A percentile compares a stretch with the other conserved stretches of the same genome.
phyloP scores from a whole-genome alignment of 495 filamentous ascomycete species.

The Trichoderma asperelloides region DNA sequence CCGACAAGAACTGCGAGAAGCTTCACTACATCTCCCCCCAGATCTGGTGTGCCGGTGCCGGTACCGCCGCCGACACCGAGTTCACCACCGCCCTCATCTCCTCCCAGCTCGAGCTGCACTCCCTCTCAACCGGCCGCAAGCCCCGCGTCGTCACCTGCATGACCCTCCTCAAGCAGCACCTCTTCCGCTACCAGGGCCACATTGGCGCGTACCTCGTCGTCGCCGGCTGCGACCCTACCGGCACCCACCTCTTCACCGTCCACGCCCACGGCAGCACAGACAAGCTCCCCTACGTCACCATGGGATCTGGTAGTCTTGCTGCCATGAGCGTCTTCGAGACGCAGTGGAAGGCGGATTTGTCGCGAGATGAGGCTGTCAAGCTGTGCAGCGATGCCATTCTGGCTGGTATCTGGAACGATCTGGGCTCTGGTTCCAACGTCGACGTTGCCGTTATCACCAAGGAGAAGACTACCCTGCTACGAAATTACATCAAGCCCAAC shows the following conservation, averaged over 20 bases:
- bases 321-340: constrained; percentile 99
- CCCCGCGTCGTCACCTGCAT: constrained; percentile 98
- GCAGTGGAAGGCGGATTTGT: constrained; percentile 76
- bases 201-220: constrained; percentile 98
- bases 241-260: constrained; percentile 92
- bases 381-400: constrained; percentile 83
- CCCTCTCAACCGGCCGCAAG: constrained; percentile 88
- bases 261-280: constrained; percentile 98
- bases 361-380: constrained; percentile 70
- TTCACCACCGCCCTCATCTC: constrained; percentile 98
- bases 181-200: constrained; percentile 96
- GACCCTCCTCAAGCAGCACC: constrained; percentile 99
- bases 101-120: constrained; percentile 94
- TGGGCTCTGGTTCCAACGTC: constrained; percentile 95
- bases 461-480: constrained; percentile 85
- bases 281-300: constrained; percentile 98
- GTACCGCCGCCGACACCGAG: constrained; percentile 97
- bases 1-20: constrained; percentile 99
- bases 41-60: constrained; percentile 99
- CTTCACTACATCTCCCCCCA: constrained; percentile 97
- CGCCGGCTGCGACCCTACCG: constrained; percentile 94
- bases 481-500: constrained; percentile 89
- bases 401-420: constrained; percentile 98
- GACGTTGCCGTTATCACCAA: constrained; percentile 90
- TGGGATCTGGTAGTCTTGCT: constrained; percentile 92